A percentile compares a stretch with the other conserved stretches of the same genome.
These are phyloP conservation scores for Xylaria bambusicola DNA, from an alignment of 495 filamentous ascomycete species.

Conservation along the genomic window DNA sequence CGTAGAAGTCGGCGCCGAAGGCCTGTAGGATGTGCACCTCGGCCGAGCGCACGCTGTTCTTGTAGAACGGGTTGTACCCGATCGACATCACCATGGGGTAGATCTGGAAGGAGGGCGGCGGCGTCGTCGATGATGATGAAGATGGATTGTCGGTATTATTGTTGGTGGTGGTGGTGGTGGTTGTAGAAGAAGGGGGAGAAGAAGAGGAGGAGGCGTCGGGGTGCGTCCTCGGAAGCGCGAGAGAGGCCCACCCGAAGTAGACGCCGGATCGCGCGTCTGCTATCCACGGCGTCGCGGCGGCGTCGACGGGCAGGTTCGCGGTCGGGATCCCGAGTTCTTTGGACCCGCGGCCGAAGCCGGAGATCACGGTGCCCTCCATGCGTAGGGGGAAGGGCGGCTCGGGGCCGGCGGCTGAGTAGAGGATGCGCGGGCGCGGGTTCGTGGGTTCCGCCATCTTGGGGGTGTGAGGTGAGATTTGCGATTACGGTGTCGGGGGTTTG, in stretches of 20 bases:
- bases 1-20: conserved; percentile 83
- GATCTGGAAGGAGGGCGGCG: conserved; percentile 45
- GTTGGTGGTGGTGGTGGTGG: conserved; percentile 19
- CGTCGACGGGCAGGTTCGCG: conserved; percentile 88
- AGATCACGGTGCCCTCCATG: conserved; percentile 81
- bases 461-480: too few relatives aligned
- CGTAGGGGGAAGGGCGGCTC: conserved; percentile 75
- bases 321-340: conserved; percentile 97
- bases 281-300: conserved; percentile 67
- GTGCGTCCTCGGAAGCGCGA: conserved; percentile 51
- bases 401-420: conserved; percentile 72
- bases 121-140: conserved; percentile 12
- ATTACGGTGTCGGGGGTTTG: neutral
- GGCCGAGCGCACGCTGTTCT: conserved; percentile 76
- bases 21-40: conserved; percentile 89
- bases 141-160: neutral
- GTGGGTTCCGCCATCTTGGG: conserved; percentile 12
- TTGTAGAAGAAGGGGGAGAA: neutral
- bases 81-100: conserved; percentile 92
- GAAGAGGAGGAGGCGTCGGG: conserved; percentile 31
- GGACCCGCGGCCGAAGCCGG: conserved; percentile 90
- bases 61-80: conserved; percentile 95
- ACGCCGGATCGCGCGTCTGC: conserved; percentile 72
- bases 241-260: conserved; percentile 86
- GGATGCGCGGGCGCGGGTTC: conserved; percentile 55